A percentile compares a stretch with the other conserved stretches of the same genome.
phyloP scores from a whole-genome alignment of 495 filamentous ascomycete species.

The Hypoxylon fuscum region DNA sequence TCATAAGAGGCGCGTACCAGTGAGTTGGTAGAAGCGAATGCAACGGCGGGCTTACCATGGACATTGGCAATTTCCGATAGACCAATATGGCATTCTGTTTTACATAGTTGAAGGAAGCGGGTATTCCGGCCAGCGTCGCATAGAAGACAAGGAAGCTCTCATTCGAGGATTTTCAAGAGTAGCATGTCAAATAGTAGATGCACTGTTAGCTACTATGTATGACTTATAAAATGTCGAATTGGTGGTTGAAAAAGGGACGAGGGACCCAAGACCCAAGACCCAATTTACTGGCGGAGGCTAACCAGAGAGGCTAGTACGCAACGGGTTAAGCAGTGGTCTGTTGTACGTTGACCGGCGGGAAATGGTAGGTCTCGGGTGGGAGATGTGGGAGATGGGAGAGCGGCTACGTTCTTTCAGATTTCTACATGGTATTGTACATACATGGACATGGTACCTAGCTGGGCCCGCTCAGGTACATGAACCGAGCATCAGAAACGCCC shows the following conservation, averaged over 20 bases:
- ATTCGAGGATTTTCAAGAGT: too few species aligned
- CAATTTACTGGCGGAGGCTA: not conserved
- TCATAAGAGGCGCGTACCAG: conserved; percentile 19
- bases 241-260: not conserved
- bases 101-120: too few species aligned
- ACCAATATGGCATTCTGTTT: not conserved
- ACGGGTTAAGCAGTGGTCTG: conserved; percentile 2
- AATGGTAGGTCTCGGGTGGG: not conserved
- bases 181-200: too few species aligned
- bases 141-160: too few species aligned
- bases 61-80: conserved; percentile 9
- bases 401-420: too few species aligned
- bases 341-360: not conserved
- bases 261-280: too few species aligned
- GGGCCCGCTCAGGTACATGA: conserved; percentile 23
- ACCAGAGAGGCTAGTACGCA: not conserved
- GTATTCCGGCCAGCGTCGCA: too few species aligned
- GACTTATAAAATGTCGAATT: too few species aligned
- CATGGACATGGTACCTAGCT: conserved; percentile 13
- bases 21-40: conserved; percentile 34
- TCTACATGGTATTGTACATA: too few species aligned
- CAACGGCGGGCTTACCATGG: conserved; percentile 18
- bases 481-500: conserved; percentile 29
- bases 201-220: too few species aligned
- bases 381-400: conserved; percentile 3